Base-by-base conservation (phyloP, 2,329 filamentous ascomycete genomes). In the Colletotrichum sp. region DNA sequence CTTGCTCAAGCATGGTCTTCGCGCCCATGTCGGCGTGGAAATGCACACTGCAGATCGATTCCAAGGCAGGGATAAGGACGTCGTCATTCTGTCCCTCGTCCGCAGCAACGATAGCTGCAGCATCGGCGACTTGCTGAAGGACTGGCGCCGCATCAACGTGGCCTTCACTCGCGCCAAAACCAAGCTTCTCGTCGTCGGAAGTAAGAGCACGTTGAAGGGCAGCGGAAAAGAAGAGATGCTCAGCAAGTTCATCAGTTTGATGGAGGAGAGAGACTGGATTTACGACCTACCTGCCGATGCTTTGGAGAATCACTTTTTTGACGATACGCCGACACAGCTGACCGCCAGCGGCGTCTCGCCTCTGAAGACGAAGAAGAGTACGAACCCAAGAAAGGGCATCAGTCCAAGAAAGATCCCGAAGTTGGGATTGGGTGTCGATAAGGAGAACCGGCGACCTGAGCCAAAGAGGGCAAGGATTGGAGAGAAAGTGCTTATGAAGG, bases 1-100 rank as follows among this genome's bases (percentile, higher is more conserved):
- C 0, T 88, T 98, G 4, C 89, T 99, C 2, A 95, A 95, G 78
- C 92, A 96, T 77, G 89, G 89, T 13, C 90, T 98, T 39, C 91
- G 92, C 36, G 87, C 86, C 57, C 85, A 89, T 79, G 73, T 88
- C 0, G 90, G 91, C 3, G 92, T 99, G 2, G 97, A 99, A 85
- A 96, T 99, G 90, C 96, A 99, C 85, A 99, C 97, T 0, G 96
- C 97, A 5, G 97, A 99, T 85, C 95, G 96, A 60, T 99, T 98
- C 84, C 97, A 99, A 83, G 97, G 97, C 8, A 92, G 97, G 12
- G 97, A 99, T 85, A 99, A 99, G 83, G 96, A 98, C 82, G 93
- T 98, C 4, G 91, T 99, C 1, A 92, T 99, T 16, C 90, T 99
- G 10, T 95, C 92, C 71, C 93, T 98, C 34, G 97, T 99, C 16